phyloP scores from a whole-genome alignment of 2,329 filamentous ascomycete species.

The Colletotrichum kahawae region DNA sequence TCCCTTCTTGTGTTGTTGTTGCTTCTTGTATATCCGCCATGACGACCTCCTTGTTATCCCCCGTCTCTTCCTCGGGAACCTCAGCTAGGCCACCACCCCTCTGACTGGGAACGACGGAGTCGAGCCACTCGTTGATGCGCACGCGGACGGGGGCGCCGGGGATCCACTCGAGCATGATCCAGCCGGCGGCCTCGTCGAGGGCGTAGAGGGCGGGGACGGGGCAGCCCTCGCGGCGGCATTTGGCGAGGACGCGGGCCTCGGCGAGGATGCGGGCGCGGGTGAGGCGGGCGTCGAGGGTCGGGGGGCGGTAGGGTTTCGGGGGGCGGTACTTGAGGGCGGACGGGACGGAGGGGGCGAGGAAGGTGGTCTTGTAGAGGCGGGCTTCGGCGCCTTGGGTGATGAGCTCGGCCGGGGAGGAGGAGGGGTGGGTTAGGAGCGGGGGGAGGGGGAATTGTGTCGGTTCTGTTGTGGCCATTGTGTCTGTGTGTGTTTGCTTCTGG shows the following conservation, averaged over 20 bases:
- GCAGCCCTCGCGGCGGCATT: constrained; percentile 80
- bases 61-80: background rate
- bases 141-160: constrained; percentile 73
- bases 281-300: constrained; percentile 83
- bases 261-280: constrained; percentile 87
- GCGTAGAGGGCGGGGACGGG: constrained; percentile 83
- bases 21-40: constrained; percentile 26
- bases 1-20: constrained; percentile 23
- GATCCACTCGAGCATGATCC: constrained; percentile 87
- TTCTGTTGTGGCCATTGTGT: background rate
- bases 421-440: constrained; percentile 66
- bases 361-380: constrained; percentile 86
- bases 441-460: constrained; percentile 57
- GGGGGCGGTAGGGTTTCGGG: constrained; percentile 89
- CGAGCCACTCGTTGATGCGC: constrained; percentile 72
- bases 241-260: constrained; percentile 84
- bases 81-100: background rate
- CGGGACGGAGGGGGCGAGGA: constrained; percentile 69
- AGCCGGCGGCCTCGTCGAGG: constrained; percentile 66
- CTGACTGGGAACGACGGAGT: constrained; percentile 28
- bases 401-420: constrained; percentile 66
- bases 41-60: constrained; percentile 31
- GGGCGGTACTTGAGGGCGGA: constrained; percentile 92
- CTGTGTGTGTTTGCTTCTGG: background rate
- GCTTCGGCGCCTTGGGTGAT: constrained; percentile 96